Evolutionary conservation across 2,329 filamentous ascomycete genomes (phyloP), one percentile per base, ranked within the genome.

Genomic region (Diatrype stigma): DNA sequence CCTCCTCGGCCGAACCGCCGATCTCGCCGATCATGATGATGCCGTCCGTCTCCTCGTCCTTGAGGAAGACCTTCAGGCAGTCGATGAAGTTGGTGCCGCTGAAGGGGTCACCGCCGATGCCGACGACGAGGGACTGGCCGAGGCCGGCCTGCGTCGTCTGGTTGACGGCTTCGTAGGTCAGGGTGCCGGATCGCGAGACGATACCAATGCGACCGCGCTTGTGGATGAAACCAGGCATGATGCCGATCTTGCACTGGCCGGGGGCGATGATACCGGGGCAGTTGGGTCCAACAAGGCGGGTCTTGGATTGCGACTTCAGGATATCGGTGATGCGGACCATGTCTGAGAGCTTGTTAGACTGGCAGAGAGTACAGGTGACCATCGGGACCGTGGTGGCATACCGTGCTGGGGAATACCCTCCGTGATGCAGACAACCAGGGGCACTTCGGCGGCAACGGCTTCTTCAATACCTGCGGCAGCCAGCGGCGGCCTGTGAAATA

Each of bases 21-120:
- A 99, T 97, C 80, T 97, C 94, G 70, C 94, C 94, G 72, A 99
- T 97, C 94, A 99, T 96, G 79, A 99, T 96, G 77, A 99, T 96
- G 70, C 94, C 94, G 70, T 99, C 94, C 37, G 94, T 99, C 78
- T 96, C 90, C 71, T 87, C 82, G 73, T 99, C 94, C 73, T 95
- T 81, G 65, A 96, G 84, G 85, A 99, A 99, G 70, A 97, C 90
- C 70, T 90, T 89, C 64, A 99, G 82, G 82, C 93, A 96, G 83
- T 99, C 94, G 76, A 99, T 97, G 81, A 97, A 99, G 84, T 96
- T 97, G 75, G 94, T 97, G 65, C 94, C 94, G 67, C 88, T 93
- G 82, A 99, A 99, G 65, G 94, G 94, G 77, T 99, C 94, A 77
- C 94, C 94, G 59, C 94, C 94, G 66, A 99, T 97, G 69, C 94